phyloP scores from a whole-genome alignment of 1,284 basidiomycete genomes.

The Apiotrichum gracile region DNA sequence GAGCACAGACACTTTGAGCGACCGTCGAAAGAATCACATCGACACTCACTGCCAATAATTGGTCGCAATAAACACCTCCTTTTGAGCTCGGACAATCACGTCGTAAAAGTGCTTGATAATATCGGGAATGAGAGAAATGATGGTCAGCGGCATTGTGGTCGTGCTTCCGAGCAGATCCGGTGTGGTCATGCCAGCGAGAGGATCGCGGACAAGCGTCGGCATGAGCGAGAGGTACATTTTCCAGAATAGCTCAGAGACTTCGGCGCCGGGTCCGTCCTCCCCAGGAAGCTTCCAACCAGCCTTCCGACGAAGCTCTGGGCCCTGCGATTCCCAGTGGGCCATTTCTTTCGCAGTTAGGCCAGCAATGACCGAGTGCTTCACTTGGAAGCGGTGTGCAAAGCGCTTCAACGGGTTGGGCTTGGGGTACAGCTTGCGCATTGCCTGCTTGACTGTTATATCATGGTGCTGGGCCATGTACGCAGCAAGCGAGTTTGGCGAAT shows the following conservation, averaged over 20 bases:
- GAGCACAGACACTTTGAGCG: neutral
- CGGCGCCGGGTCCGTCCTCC: conserved; percentile 34
- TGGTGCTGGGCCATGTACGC: conserved; percentile 37
- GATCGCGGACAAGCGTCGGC: conserved; percentile 52
- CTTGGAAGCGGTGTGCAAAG: conserved; percentile 34
- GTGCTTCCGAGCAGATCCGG: conserved; percentile 55
- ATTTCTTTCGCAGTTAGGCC: conserved; percentile 38
- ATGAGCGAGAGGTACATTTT: conserved; percentile 55
- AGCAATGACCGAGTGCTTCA: conserved; percentile 44
- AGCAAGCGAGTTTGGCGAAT: conserved; percentile 21
- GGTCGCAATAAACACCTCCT: conserved; percentile 58
- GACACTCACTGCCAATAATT: conserved; percentile 54
- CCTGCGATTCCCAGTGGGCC: conserved; percentile 27
- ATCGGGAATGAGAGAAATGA: conserved; percentile 54
- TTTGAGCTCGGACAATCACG: conserved; percentile 54
- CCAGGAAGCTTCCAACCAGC: conserved; percentile 44
- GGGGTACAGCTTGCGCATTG: conserved; percentile 37
- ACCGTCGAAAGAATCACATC: neutral
- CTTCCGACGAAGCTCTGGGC: conserved; percentile 27
- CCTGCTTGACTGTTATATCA: conserved; percentile 26
- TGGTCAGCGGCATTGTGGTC: conserved; percentile 53
- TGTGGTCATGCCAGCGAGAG: conserved; percentile 53
- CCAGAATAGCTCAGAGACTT: conserved; percentile 44
- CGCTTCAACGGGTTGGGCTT: conserved; percentile 36
- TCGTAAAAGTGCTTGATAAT: conserved; percentile 57